These are phyloP conservation scores for Teratosphaeria gauchensis DNA, from an alignment of 2,329 filamentous ascomycete genomes.

Conservation along the genomic window DNA sequence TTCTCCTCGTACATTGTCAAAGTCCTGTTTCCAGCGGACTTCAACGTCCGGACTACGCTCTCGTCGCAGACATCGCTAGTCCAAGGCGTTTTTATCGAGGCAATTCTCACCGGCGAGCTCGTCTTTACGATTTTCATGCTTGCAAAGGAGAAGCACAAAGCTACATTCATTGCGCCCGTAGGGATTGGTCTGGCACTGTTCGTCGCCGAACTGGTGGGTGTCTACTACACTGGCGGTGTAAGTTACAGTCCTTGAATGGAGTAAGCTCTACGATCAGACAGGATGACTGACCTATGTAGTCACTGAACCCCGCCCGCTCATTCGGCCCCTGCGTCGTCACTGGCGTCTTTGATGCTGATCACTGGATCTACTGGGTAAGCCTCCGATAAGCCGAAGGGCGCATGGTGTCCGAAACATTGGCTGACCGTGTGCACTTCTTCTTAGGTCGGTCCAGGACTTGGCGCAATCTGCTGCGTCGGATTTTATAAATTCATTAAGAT, in stretches of 20 bases:
- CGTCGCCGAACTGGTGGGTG: constrained; percentile 33
- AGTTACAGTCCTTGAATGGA: background rate
- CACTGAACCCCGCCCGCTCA: constrained; percentile 25
- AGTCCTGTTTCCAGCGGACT: constrained; percentile 19
- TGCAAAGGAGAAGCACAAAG: constrained; percentile 26
- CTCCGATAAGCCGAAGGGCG: background rate
- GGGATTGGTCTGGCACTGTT: constrained; percentile 64
- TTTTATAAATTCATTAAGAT: constrained; percentile 21
- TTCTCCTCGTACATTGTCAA: constrained; percentile 22
- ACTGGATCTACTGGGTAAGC: constrained; percentile 23
- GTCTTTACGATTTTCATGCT: constrained; percentile 28
- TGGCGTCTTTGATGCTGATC: constrained; percentile 18
- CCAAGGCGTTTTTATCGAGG: constrained; percentile 25
- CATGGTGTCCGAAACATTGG: constrained; percentile 1
- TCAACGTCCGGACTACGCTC: constrained; percentile 20
- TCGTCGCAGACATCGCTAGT: constrained; percentile 17
- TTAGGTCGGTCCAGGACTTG: constrained; percentile 13
- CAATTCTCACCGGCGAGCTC: constrained; percentile 23
- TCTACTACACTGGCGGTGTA: constrained; percentile 25
- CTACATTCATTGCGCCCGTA: constrained; percentile 54
- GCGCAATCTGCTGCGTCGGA: constrained; percentile 12
- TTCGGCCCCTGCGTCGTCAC: constrained; percentile 26
- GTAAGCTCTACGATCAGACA: background rate
- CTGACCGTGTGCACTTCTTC: background rate
- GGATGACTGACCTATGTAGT: constrained; percentile 13